Evolutionary conservation across 2,329 filamentous ascomycete species (phyloP), one percentile per base, ranked within the genome.

Genomic region (Botrytis squamosa): DNA sequence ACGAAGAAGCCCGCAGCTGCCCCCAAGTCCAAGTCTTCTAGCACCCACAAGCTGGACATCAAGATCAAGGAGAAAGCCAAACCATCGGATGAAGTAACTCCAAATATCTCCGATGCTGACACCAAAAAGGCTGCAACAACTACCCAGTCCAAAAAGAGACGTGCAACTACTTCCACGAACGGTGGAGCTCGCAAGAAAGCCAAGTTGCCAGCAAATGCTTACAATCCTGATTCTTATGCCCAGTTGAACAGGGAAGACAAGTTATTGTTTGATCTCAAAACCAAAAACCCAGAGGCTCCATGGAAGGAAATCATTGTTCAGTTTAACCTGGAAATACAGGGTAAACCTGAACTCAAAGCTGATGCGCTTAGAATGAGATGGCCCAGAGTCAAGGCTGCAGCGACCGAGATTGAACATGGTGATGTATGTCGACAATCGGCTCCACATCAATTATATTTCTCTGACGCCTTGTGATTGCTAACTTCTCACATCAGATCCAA

Each of bases 311-410:
- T 71, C 6, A 6, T 33, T 40, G 16, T 36, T 29, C 14, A 64
- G 20, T 64, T 38, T 5, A 71, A 63, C 25, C 25, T 36, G 40
- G 25, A n/a, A 29, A 20, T 52, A 38, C 46, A 40, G n/a, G 29
- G 29, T 0, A 2, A 7, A 1, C 9, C 69, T 20, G 44, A 38
- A 16, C 14, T 29, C 18, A 62, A 22, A 8, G 2, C 7, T 14
- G 18, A 64, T 64, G 10, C 57, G 3, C 33, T 52, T 29, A 36
- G 33, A 36, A 64, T 12, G 1, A 44, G 69, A 64, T 71, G 69
- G 69, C 42, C 69, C 10, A 49, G 57, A 44, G 55, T 62, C 14
- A 49, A 71, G 18, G 57, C 69, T 33, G 33, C 59, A 44, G 59
- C 33, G 25, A 49, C 44, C 14, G 40, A 63, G 6, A 38, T 71